Conservation (phyloP, 1,139 yeast genomes). For the Sugiyamaella sp. region DNA sequence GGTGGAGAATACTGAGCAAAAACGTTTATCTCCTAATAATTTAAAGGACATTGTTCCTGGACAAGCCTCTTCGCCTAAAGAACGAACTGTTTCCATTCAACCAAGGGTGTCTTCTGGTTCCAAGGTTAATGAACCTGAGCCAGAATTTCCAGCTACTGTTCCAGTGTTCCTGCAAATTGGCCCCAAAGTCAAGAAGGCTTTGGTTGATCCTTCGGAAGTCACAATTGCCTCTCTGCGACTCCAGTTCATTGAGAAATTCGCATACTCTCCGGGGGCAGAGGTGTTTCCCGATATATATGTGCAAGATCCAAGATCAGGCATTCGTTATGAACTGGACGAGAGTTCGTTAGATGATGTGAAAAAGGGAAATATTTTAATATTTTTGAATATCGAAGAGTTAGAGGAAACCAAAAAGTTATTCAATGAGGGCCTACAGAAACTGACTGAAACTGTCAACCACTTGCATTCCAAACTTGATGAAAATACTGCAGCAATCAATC, state of each 20-base stretch:
- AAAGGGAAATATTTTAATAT: constrained; percentile 58
- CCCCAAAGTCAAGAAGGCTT: constrained; percentile 63
- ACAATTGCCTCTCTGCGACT: constrained; percentile 68
- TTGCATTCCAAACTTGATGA: constrained; percentile 45
- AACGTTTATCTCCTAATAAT: constrained; percentile 1
- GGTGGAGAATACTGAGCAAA: constrained; percentile 20
- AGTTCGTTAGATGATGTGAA: constrained; percentile 58
- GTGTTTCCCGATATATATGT: constrained; percentile 83
- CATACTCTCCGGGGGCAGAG: constrained; percentile 70
- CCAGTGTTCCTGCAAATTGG: constrained; percentile 60
- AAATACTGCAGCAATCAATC: constrained; percentile 30
- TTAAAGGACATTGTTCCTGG: not conserved
- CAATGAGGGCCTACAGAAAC: constrained; percentile 38
- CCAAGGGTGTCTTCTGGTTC: not conserved
- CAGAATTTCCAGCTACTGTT: constrained; percentile 17
- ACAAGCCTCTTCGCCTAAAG: not conserved
- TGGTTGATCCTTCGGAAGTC: constrained; percentile 51
- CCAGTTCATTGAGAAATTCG: constrained; percentile 83
- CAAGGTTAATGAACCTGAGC: not conserved
- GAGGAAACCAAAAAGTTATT: constrained; percentile 42
- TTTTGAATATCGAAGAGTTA: constrained; percentile 51
- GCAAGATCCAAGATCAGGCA: constrained; percentile 59
- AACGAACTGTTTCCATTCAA: not conserved
- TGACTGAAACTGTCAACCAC: constrained; percentile 41
- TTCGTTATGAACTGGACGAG: constrained; percentile 83